Evolutionary conservation across 2,329 filamentous ascomycete genomes (phyloP).

Genomic region (Monosporascus sp.): DNA sequence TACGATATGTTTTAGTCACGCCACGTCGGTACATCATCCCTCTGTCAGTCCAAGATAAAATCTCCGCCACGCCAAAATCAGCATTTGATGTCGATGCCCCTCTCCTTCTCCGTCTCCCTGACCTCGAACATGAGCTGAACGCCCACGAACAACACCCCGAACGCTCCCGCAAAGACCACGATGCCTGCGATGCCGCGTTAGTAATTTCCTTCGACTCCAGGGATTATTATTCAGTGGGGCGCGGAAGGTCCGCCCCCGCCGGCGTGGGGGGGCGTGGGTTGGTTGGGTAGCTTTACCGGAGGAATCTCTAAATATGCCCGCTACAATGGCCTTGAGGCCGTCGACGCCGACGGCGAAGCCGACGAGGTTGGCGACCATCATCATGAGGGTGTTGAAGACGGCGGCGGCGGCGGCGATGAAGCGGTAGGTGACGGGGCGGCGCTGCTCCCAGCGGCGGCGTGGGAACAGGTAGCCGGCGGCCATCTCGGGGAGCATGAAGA

Average conservation of each 20-base stretch:
- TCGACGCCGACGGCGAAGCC: slow-evolving; percentile 92
- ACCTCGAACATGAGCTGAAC: slow-evolving; percentile 97
- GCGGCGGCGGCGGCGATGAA: slow-evolving; percentile 75
- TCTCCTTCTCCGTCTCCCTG: slow-evolving; percentile 74
- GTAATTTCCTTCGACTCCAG: slow-evolving; percentile 2
- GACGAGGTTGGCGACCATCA: slow-evolving; percentile 92
- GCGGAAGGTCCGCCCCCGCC: too few species aligned
- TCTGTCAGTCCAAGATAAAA: too few species aligned
- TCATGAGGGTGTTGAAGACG: slow-evolving; percentile 82
- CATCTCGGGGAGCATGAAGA: slow-evolving; percentile 90
- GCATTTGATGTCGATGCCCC: slow-evolving; percentile 79
- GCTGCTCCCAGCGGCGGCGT: slow-evolving; percentile 58
- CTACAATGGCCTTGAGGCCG: slow-evolving; percentile 70
- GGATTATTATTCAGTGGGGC: not conserved
- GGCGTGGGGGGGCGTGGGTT: not conserved
- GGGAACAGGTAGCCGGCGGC: slow-evolving; percentile 69
- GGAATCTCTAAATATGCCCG: slow-evolving; percentile 70
- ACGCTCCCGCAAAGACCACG: slow-evolving; percentile 67
- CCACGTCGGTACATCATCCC: too few species aligned
- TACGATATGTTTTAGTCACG: too few species aligned
- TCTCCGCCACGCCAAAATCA: slow-evolving; percentile 28
- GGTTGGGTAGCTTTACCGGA: slow-evolving; percentile 45
- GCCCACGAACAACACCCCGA: slow-evolving; percentile 71
- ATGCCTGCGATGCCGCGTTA: slow-evolving; percentile 43
- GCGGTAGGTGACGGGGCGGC: slow-evolving; percentile 66